These are phyloP conservation scores for Psilocybe tampanensis DNA, from an alignment of 768 basidiomycete species.

Conservation along the genomic window DNA sequence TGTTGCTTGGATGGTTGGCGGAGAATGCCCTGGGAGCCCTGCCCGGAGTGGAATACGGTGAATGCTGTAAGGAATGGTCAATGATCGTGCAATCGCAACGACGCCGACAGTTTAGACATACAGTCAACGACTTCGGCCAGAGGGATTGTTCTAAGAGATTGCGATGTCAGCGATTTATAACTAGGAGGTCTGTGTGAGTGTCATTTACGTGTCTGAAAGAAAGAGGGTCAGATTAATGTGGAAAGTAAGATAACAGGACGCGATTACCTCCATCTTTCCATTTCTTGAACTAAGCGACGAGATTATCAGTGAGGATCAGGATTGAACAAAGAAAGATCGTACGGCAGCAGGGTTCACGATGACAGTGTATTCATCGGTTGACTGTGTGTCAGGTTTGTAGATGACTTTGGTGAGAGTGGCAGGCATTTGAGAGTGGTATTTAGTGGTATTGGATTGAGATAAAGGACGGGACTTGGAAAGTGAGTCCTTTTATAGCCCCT, in stretches of 20 bases:
- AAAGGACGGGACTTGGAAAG: constrained; percentile 6
- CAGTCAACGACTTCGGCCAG: constrained; percentile 82
- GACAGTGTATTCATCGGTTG: constrained; percentile 72
- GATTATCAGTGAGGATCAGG: constrained; percentile 12
- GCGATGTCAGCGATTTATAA: constrained; percentile 13
- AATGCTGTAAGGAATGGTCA: constrained; percentile 51
- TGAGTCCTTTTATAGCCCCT: constrained; percentile 15
- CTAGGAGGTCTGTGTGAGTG: constrained; percentile 1
- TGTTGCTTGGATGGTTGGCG: constrained; percentile 81
- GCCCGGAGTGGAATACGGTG: constrained; percentile 65
- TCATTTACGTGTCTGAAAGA: constrained; percentile 66
- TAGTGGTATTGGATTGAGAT: constrained; percentile 11
- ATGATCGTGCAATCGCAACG: neutral
- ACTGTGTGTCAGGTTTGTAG: constrained; percentile 76
- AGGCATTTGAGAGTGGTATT: constrained; percentile 34
- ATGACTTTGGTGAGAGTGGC: constrained; percentile 67
- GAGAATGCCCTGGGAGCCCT: constrained; percentile 79
- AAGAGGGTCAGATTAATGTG: constrained; percentile 15
- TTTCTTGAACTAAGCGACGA: constrained; percentile 59
- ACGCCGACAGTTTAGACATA: constrained; percentile 35
- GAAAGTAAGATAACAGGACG: constrained; percentile 17
- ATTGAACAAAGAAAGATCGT: constrained; percentile 17
- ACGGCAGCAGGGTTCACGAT: constrained; percentile 72
- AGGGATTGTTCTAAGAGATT: constrained; percentile 58
- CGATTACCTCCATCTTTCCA: constrained; percentile 79